phyloP scores from a whole-genome alignment of 768 basidiomycete species.

The Daedaleopsis sinensis region DNA sequence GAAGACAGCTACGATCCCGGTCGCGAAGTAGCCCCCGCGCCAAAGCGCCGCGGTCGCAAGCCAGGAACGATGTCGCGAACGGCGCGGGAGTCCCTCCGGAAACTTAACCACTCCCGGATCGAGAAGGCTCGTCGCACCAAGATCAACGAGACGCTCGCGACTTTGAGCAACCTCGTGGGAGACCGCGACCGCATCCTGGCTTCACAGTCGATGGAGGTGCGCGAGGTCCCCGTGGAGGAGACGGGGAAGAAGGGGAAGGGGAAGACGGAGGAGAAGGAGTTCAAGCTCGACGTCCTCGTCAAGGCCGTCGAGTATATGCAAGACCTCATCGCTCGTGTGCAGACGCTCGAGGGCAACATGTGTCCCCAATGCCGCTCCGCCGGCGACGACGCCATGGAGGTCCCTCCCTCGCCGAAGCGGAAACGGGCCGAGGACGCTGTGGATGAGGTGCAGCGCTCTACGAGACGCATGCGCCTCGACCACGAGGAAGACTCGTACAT shows the following conservation, averaged over 20 bases:
- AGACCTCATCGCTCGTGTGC: conserved; percentile 63
- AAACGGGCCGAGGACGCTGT: conserved; percentile 15
- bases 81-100: conserved; percentile 84
- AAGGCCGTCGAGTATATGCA: conserved; percentile 80
- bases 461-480: conserved; percentile 4
- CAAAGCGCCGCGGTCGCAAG: conserved; percentile 72
- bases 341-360: conserved; percentile 34
- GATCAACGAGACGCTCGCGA: conserved; percentile 89
- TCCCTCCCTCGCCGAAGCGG: conserved; percentile 23
- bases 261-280: conserved; percentile 79
- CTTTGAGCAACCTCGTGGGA: conserved; percentile 72
- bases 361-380: conserved; percentile 11
- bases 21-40: conserved; percentile 28
- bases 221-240: conserved; percentile 25
- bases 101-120: conserved; percentile 93
- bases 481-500: conserved; percentile 19
- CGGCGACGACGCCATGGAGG: not conserved
- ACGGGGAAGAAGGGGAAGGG: conserved; percentile 66
- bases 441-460: not conserved
- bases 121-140: conserved; percentile 93
- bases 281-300: conserved; percentile 90
- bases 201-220: conserved; percentile 33
- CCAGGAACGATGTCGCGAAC: conserved; percentile 73
- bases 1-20: conserved; percentile 36
- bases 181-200: conserved; percentile 35